A percentile compares a stretch with the other conserved stretches of the same genome.
phyloP scores from a whole-genome alignment of 2,329 filamentous ascomycete genomes.

The Beauveria caledonica region DNA sequence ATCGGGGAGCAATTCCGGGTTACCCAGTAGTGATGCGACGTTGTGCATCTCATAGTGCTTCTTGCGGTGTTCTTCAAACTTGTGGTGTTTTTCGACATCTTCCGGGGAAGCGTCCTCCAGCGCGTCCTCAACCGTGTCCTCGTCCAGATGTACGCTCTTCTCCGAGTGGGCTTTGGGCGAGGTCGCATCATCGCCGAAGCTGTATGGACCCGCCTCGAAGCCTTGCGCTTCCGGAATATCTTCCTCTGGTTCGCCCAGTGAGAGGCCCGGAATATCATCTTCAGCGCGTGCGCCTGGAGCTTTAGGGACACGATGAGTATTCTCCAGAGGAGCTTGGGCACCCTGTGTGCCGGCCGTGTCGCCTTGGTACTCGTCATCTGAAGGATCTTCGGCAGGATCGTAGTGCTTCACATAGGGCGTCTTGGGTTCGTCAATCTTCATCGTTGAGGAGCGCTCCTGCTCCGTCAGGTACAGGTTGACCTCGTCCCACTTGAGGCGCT shows the following conservation, averaged over 20 bases:
- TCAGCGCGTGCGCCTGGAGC: constrained; percentile 33
- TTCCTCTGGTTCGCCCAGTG: constrained; percentile 87
- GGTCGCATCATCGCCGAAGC: constrained; percentile 13
- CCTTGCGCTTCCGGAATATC: constrained; percentile 40
- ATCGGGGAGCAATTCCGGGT: constrained; percentile 58
- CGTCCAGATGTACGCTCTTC: constrained; percentile 77
- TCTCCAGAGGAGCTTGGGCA: constrained; percentile 18
- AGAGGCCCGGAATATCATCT: constrained; percentile 85
- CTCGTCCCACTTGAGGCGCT: constrained; percentile 95
- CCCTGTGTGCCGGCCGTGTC: constrained; percentile 16
- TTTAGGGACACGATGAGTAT: constrained; percentile 22
- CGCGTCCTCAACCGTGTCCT: constrained; percentile 48
- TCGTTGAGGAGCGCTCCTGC: constrained; percentile 87
- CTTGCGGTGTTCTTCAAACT: constrained; percentile 87
- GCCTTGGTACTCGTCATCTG: constrained; percentile 59
- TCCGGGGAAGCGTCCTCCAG: constrained; percentile 52
- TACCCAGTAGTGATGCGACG: constrained; percentile 78
- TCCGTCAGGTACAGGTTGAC: constrained; percentile 95
- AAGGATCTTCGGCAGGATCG: constrained; percentile 80
- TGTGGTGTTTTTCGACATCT: constrained; percentile 81
- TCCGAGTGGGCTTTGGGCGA: constrained; percentile 31
- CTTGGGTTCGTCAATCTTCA: constrained; percentile 99
- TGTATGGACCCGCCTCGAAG: constrained; percentile 8
- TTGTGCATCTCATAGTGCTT: constrained; percentile 99
- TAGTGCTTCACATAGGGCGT: constrained; percentile 92